Evolutionary conservation across 371 early-diverging fungal species (phyloP).

Genomic region (Actinomortierella ambigua): DNA sequence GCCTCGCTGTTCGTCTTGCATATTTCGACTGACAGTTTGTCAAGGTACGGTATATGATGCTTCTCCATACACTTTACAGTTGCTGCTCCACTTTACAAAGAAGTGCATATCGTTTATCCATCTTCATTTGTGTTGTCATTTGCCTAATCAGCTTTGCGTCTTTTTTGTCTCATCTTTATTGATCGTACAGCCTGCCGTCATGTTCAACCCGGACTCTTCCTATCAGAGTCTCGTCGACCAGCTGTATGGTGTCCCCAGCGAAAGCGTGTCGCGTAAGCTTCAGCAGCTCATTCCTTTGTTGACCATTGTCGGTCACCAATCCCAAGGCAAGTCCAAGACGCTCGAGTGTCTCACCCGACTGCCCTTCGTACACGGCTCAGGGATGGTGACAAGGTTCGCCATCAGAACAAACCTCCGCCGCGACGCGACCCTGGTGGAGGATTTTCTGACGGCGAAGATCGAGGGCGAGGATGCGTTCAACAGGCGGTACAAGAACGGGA

Average conservation of each 20-base stretch:
- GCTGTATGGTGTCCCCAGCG: neutral
- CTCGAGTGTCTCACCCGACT: neutral
- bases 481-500: neutral
- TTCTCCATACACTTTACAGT: too few species aligned
- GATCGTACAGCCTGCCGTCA: too few species aligned
- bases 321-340: neutral
- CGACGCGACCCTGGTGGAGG: neutral
- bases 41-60: too few species aligned
- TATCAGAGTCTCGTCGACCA: neutral
- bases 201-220: too few species aligned
- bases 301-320: neutral
- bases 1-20: too few species aligned
- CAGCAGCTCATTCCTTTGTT: neutral
- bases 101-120: too few species aligned
- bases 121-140: too few species aligned
- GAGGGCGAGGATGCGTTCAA: neutral
- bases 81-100: too few species aligned
- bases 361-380: neutral
- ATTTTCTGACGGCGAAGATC: neutral
- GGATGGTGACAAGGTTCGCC: neutral
- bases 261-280: neutral
- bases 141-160: too few species aligned
- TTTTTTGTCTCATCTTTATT: too few species aligned
- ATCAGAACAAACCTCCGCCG: neutral
- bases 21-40: too few species aligned